These are phyloP conservation scores for Raffaelea deltoideospora DNA, from an alignment of 2,329 filamentous ascomycete species.

Conservation along the genomic window DNA sequence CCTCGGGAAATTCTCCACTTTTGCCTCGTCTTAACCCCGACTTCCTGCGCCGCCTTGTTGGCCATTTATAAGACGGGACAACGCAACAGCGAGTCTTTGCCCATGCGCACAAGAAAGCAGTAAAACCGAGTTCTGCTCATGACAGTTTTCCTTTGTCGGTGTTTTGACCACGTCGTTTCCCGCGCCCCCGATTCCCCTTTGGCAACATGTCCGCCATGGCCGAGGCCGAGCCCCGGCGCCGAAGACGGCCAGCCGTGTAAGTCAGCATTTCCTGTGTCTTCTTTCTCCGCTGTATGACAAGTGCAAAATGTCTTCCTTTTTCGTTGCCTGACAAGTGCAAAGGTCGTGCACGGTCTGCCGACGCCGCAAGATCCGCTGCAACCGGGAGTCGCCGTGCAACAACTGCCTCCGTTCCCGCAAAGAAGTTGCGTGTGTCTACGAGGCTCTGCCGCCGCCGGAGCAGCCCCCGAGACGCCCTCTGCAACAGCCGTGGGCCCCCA, in stretches of 20 bases:
- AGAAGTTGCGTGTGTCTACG: slow-evolving; percentile 5
- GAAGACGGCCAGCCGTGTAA: slow-evolving; percentile 6
- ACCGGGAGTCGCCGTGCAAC: slow-evolving; percentile 23
- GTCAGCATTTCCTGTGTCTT: not conserved
- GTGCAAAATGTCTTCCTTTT: not conserved
- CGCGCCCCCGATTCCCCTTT: no score
- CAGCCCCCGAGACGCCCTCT: not conserved
- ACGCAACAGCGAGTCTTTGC: not conserved
- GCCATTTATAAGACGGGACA: not conserved
- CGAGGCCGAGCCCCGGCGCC: slow-evolving; percentile 7
- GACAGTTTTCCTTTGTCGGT: no score
- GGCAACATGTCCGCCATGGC: slow-evolving; percentile 1
- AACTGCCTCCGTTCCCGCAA: slow-evolving; percentile 21
- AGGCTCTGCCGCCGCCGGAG: not conserved
- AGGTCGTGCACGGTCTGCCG: slow-evolving; percentile 17
- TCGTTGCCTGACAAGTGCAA: not conserved
- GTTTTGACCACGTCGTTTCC: not conserved
- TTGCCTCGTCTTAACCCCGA: not conserved
- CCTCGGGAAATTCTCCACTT: no score
- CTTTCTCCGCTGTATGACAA: not conserved
- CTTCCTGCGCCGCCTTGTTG: not conserved
- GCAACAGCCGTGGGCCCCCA: not conserved
- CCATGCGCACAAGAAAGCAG: not conserved
- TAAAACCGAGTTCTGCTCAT: not conserved
- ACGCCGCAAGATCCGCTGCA: slow-evolving; percentile 26